Evolutionary conservation across 2,329 filamentous ascomycete genomes (phyloP), one percentile per base, ranked within the genome.

Genomic region (Mycosphaerelloides madeirae): DNA sequence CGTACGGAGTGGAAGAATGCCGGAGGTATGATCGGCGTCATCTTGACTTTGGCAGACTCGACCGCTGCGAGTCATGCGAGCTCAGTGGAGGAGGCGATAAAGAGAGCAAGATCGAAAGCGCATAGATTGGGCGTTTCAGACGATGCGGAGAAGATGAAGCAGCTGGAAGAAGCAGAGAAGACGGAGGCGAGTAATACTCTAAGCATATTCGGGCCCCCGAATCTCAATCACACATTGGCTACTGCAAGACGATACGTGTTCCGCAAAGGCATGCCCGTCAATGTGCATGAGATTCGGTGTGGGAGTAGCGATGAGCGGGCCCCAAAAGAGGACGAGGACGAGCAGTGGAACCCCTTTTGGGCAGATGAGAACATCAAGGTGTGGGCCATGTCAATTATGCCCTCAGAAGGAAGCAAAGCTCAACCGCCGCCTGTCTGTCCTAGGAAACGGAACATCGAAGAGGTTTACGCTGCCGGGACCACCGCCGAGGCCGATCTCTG

Each of bases 241-340:
- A 87, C 89, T 0, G 83, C 85, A 13, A 79, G 93, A 35, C 74
- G 83, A 25, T 95, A 95, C 65, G 80, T 97, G 38, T 91, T 96
- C 58, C 79, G 93, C 29, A 89, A 87, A 56, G 84, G 87, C 0
- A 76, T 95, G 62, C 84, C 84, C 0, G 68, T 96, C n/a, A 71
- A 70, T 25, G 75, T 84, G 1, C 74, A 80, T 50, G 93, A 98
- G 65, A 77, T 86, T 38, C 53, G 51, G 2, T 41, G 45, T 19
- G 43, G 39, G 15, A 42, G 41, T 6, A 68, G 71, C 31, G 56
- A 68, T 8, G 72, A 60, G 48, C 41, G 43, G 44, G 50, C 49
- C 11, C 31, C 25, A 7, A 50, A 58, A 11, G 41, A 57, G 3
- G 50, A 54, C 12, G 48, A 49, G n/a, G 61, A 57, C 47, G 57